Base-by-base conservation (phyloP, 176 grass and related monocot genomes). In the Paspalum vaginatum region DNA sequence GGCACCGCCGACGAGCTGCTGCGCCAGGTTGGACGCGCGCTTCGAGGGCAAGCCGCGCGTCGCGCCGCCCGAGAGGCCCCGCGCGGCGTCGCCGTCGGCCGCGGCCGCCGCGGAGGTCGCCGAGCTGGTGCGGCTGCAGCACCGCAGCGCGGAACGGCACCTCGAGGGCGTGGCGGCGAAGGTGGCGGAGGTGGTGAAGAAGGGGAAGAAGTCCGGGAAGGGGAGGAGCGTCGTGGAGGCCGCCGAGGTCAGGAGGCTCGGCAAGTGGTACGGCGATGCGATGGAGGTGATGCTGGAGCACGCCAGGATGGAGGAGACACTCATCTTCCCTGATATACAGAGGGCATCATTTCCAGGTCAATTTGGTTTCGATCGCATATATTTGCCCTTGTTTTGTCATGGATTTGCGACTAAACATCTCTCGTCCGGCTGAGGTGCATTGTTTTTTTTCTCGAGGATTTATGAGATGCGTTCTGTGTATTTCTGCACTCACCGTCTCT, bases 281-380 rank as follows among this genome's bases (percentile, higher is more conserved):
- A 86, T 90, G 88, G 97, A 99, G 81, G 86, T 99, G 75, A 91
- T 99, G 91, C 84, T 99, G 75, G 97, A 99, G 85, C 97, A 99
- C 82, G 92, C 97, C 11, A 92, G 90, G 91, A 99, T 99, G 92
- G 97, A 99, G 84, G 97, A 99, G 82, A 88, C 72, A 37, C 75
- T 99, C 42, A 65, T 99, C 51, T 99, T 99, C 77, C 97, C 93
- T 60, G 87, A 79, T 18, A 78, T 99, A 53, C 92, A 96, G 83
- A 78, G 88, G 53, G 92, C 91, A 14, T 79, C 87, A 4, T 86
- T 84, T 68, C 85, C 79, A 93, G 96, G 92, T 99, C 42, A 3
- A 66, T 82, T 72, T 17, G 15, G 59, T 15, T 25, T 50, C 21
- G 20, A 65, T 61, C 27, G 61, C 54, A 49, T 76, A 73, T 56